phyloP scores from a whole-genome alignment of 139 green algal genomes.

The Picochlorum sp. region DNA sequence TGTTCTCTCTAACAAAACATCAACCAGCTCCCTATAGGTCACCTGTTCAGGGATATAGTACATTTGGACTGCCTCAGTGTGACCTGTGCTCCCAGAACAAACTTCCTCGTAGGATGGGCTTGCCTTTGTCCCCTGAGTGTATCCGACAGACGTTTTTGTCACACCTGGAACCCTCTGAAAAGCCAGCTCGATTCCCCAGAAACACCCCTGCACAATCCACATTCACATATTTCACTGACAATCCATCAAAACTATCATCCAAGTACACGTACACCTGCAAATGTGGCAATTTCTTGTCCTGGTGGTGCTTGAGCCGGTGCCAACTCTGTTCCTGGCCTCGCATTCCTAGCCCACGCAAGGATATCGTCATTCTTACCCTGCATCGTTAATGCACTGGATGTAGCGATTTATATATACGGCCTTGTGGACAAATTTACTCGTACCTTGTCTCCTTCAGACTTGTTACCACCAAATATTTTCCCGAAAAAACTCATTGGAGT shows the following conservation, averaged over 20 bases:
- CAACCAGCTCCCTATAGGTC: conserved; percentile 54
- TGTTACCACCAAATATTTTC: background rate
- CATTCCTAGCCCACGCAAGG: conserved; percentile 25
- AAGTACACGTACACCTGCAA: conserved; percentile 29
- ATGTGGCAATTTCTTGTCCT: conserved; percentile 45
- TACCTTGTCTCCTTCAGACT: background rate
- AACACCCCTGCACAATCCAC: conserved; percentile 51
- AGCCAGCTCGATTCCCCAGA: conserved; percentile 76
- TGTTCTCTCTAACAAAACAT: conserved; percentile 58
- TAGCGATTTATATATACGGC: no score
- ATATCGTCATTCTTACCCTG: conserved; percentile 43
- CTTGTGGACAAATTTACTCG: no score
- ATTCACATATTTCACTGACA: background rate
- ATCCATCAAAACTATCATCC: background rate
- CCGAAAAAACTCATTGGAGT: background rate
- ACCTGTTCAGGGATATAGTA: conserved; percentile 64
- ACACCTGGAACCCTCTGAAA: conserved; percentile 68
- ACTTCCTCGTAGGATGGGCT: conserved; percentile 76
- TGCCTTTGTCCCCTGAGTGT: conserved; percentile 48
- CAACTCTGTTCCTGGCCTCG: conserved; percentile 35
- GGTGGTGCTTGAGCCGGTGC: conserved; percentile 38
- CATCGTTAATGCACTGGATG: background rate
- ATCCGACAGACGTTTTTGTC: conserved; percentile 55
- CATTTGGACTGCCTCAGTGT: conserved; percentile 62
- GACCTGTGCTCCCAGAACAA: conserved; percentile 71